Percentiles rank a stretch among this genome's conserved stretches.
Evolutionary conservation across 1,284 basidiomycete species (phyloP).

Genomic region (Ceratobasidium sp.): DNA sequence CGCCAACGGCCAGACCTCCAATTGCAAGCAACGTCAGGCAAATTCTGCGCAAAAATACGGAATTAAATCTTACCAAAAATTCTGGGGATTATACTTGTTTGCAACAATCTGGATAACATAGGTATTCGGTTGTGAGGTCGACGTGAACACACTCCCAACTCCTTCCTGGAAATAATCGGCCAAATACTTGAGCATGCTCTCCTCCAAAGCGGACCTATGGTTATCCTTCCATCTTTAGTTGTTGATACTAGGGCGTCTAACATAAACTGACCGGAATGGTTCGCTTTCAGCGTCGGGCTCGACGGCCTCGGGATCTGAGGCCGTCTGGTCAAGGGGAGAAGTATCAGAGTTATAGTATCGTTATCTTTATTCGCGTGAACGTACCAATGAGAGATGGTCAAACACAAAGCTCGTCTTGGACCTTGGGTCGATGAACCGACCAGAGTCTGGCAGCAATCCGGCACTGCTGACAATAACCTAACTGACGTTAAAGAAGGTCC

Average conservation of each 20-base stretch:
- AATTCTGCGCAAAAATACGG: no score
- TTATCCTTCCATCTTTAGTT: neutral
- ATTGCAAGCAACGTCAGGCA: slow-evolving; percentile 11
- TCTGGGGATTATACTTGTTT: slow-evolving; percentile 90
- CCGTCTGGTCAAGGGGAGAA: slow-evolving; percentile 60
- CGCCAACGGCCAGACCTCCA: slow-evolving; percentile 91
- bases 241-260: neutral
- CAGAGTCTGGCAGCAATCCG: slow-evolving; percentile 59
- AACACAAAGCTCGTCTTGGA: slow-evolving; percentile 79
- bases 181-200: slow-evolving; percentile 71
- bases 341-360: slow-evolving; percentile 8
- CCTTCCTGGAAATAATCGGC: slow-evolving; percentile 80
- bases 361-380: slow-evolving; percentile 25
- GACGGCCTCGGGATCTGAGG: slow-evolving; percentile 69
- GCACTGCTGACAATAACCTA: slow-evolving; percentile 80
- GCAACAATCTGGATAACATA: slow-evolving; percentile 85
- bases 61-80: slow-evolving; percentile 78
- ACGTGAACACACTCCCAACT: slow-evolving; percentile 71
- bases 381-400: slow-evolving; percentile 79
- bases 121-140: slow-evolving; percentile 52
- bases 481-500: slow-evolving; percentile 3
- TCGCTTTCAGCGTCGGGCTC: slow-evolving; percentile 71
- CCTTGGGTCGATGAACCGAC: slow-evolving; percentile 82
- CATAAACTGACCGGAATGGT: slow-evolving; percentile 65
- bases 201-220: slow-evolving; percentile 70